Conservation (phyloP, 768 basidiomycete genomes). For the Russula griseocarnosa region DNA sequence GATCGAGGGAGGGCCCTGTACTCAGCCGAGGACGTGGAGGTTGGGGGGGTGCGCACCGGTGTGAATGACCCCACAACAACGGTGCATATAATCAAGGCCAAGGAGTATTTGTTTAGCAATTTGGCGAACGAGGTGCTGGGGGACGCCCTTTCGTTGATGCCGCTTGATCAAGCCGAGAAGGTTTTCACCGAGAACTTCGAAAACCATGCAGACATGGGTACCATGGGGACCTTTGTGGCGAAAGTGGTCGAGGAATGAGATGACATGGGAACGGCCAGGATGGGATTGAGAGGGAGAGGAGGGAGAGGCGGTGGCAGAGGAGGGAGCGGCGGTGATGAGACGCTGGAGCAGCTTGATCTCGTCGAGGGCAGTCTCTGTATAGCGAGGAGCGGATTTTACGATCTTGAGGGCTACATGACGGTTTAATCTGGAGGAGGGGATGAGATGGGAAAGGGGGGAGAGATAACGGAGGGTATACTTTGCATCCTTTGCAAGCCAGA, state of each 20-base stretch:
- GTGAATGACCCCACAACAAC: conserved; percentile 95
- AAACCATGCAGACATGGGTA: conserved; percentile 98
- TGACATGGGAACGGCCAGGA: conserved; percentile 89
- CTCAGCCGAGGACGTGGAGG: conserved; percentile 21
- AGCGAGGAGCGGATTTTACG: conserved; percentile 94
- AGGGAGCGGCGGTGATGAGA: conserved; percentile 78
- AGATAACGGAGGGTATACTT: conserved; percentile 51
- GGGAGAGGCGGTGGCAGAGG: conserved; percentile 46
- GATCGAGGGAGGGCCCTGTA: neutral
- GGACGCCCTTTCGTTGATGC: conserved; percentile 97
- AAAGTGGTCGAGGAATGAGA: conserved; percentile 97
- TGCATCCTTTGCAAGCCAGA: conserved; percentile 82
- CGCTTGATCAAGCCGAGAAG: conserved; percentile 94
- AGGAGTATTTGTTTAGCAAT: conserved; percentile 95
- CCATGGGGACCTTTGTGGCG: conserved; percentile 96
- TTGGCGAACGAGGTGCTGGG: conserved; percentile 87
- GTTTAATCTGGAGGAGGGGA: conserved; percentile 57
- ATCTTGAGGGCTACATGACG: conserved; percentile 99
- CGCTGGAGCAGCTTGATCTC: conserved; percentile 98
- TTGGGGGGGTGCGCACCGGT: conserved; percentile 51
- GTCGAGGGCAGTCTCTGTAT: conserved; percentile 97
- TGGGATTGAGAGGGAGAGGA: conserved; percentile 67
- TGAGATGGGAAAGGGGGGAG: conserved; percentile 4
- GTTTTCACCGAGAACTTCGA: conserved; percentile 97
- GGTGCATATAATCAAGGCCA: conserved; percentile 96